Evolutionary conservation across 2,329 filamentous ascomycete genomes (phyloP), one percentile per base, ranked within the genome.

Genomic region (Pseudogymnoascus sp.): DNA sequence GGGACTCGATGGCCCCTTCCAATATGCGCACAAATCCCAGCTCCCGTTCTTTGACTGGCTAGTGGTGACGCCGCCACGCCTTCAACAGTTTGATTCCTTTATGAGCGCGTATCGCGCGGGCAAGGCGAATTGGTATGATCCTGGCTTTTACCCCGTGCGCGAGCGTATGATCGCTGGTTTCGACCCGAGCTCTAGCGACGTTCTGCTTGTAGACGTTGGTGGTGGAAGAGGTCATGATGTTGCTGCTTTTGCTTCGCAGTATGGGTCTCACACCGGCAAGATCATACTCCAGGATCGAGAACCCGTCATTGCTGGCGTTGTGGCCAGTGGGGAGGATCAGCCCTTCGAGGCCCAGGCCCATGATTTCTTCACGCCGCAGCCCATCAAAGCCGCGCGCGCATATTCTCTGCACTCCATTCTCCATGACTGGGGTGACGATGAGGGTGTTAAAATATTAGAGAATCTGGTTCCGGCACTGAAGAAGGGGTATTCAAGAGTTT

Each of bases 351-450:
- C 61, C 1, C 64, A 70, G 62, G 62, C 62, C 3, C 67, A 75
- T 60, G 68, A 72, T 54, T 72, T 75, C 65, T 75, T 75, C 63
- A 63, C 66, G 2, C 64, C 68, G 0, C 71, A 75, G 57, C 72
- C 72, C 0, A 63, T 73, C 5, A 66, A 67, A 25, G 58, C 66
- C 2, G 71, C 69, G 20, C 70, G 70, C 2, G 68, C 67, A 1
- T 75, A 75, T 60, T 74, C 69, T 63, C 64, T 73, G 8, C 66
- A 70, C 37, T 67, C 65, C 1, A 67, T 78, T 14, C 68, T 78
- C 8, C 75, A 78, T 38, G 74, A 78, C 62, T 78, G 73, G 74
- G 68, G 72, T 0, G 72, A 78, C 58, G 66, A 65, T 8, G 65
- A 71, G 16, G 70, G 70, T 0, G 18, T 63, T 4, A 41, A 64